Evolutionary conservation across 176 grass and related monocot genomes (phyloP).

Genomic region (Chrysopogon serrulatus): DNA sequence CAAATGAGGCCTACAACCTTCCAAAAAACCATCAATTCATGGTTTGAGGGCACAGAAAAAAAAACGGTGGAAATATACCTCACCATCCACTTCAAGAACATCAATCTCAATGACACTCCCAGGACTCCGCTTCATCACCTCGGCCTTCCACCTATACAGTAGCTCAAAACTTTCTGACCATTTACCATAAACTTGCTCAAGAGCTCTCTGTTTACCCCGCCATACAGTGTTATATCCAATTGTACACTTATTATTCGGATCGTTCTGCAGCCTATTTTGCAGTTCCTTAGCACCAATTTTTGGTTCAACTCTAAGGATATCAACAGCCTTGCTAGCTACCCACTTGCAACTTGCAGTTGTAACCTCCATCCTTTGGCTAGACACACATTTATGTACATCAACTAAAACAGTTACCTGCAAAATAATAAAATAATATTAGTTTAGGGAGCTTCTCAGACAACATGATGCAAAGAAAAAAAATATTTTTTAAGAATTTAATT

Average conservation of each 20-base stretch:
- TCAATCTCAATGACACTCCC: too few species aligned
- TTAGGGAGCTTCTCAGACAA: too few species aligned
- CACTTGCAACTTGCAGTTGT: background rate
- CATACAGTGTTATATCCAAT: background rate
- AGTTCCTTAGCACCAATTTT: background rate
- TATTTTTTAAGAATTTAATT: too few species aligned
- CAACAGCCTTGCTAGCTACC: slow-evolving; percentile 3
- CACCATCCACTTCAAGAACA: background rate
- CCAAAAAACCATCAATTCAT: background rate
- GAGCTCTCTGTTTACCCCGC: background rate
- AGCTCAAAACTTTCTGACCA: background rate
- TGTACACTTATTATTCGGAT: background rate
- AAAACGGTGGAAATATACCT: background rate
- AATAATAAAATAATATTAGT: background rate
- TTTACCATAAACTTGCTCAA: background rate
- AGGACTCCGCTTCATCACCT: too few species aligned
- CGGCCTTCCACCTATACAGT: too few species aligned
- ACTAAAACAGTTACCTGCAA: background rate
- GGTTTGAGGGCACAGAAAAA: background rate
- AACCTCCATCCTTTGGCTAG: background rate
- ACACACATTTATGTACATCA: background rate
- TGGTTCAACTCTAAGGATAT: background rate
- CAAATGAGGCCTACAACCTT: background rate
- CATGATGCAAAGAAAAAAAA: too few species aligned
- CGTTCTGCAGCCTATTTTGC: background rate